Evolutionary conservation across 768 basidiomycete species (phyloP).

Genomic region (Rhodotorula sphaerocarpa): DNA sequence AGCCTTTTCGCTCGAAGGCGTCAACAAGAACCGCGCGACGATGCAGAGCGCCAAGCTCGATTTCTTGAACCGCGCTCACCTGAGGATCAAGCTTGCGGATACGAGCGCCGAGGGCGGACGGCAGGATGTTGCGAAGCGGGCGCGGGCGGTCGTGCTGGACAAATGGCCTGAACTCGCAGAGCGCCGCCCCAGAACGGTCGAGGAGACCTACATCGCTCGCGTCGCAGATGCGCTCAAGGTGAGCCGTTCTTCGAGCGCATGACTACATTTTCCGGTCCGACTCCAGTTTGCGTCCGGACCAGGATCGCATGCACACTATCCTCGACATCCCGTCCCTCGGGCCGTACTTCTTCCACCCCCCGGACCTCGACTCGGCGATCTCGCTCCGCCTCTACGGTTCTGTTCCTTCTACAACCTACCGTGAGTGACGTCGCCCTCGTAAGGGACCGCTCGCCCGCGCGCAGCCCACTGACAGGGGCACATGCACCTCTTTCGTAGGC

Average conservation of each 20-base stretch:
- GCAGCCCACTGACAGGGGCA: no score
- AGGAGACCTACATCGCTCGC: constrained; percentile 52
- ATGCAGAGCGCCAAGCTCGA: constrained; percentile 72
- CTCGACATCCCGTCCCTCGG: constrained; percentile 61
- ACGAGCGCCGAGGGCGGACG: background rate
- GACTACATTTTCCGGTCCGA: no score
- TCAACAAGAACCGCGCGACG: constrained; percentile 76
- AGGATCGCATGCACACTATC: constrained; percentile 65
- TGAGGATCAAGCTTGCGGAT: constrained; percentile 52
- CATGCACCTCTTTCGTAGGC: background rate
- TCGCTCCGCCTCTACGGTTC: constrained; percentile 52
- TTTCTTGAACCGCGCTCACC: constrained; percentile 79
- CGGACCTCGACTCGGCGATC: constrained; percentile 53
- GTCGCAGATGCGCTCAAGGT: constrained; percentile 62
- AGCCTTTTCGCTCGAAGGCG: constrained; percentile 64
- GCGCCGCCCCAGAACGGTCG: background rate
- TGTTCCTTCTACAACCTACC: constrained; percentile 17
- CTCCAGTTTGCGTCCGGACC: background rate
- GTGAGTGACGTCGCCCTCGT: background rate
- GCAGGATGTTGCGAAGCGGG: constrained; percentile 6
- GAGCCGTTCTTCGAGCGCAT: no score
- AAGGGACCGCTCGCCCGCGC: background rate
- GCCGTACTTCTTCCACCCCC: constrained; percentile 70
- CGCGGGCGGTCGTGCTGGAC: background rate
- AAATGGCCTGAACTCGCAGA: constrained; percentile 42